These are phyloP conservation scores for Tolypocladium inflatum DNA, from an alignment of 2,329 filamentous ascomycete genomes.

Conservation along the genomic window DNA sequence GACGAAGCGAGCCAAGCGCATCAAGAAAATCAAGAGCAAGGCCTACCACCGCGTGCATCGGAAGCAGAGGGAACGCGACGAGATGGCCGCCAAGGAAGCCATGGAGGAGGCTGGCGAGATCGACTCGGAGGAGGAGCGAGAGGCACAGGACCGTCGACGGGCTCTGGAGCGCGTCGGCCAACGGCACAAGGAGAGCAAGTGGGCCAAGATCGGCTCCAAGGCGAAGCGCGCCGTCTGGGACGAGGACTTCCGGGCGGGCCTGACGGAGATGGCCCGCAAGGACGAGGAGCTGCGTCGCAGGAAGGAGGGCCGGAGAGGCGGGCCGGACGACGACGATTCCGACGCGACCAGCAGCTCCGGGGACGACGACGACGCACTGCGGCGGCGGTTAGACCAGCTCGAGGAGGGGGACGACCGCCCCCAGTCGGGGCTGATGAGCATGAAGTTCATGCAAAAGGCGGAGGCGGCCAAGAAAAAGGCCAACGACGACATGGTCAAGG, in stretches of 20 bases:
- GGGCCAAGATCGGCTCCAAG: slow-evolving; percentile 77
- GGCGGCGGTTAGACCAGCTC: slow-evolving; percentile 33
- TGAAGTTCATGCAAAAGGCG: slow-evolving; percentile 93
- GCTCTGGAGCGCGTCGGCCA: slow-evolving; percentile 80
- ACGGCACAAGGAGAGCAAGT: slow-evolving; percentile 81
- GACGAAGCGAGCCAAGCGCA: slow-evolving; percentile 77
- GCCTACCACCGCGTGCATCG: slow-evolving; percentile 86
- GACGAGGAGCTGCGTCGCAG: slow-evolving; percentile 75
- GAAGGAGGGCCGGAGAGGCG: slow-evolving; percentile 59
- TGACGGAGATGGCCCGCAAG: slow-evolving; percentile 71
- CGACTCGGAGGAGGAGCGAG: slow-evolving; percentile 56
- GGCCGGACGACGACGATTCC: slow-evolving; percentile 37
- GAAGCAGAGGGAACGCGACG: slow-evolving; percentile 52
- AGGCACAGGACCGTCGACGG: slow-evolving; percentile 59
- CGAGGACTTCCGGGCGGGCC: slow-evolving; percentile 68
- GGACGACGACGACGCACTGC: slow-evolving; percentile 40
- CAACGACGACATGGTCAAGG: slow-evolving; percentile 67
- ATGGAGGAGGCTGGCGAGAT: slow-evolving; percentile 48
- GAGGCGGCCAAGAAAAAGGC: slow-evolving; percentile 68
- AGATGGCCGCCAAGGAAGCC: slow-evolving; percentile 41
- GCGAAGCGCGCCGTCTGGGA: slow-evolving; percentile 80
- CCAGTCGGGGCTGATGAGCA: slow-evolving; percentile 61
- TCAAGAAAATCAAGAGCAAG: slow-evolving; percentile 99
- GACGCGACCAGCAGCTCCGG: slow-evolving; percentile 48
- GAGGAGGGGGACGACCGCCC: slow-evolving; percentile 40